phyloP scores from a whole-genome alignment of 345 rosid species.

The Gossypium thurberi region DNA sequence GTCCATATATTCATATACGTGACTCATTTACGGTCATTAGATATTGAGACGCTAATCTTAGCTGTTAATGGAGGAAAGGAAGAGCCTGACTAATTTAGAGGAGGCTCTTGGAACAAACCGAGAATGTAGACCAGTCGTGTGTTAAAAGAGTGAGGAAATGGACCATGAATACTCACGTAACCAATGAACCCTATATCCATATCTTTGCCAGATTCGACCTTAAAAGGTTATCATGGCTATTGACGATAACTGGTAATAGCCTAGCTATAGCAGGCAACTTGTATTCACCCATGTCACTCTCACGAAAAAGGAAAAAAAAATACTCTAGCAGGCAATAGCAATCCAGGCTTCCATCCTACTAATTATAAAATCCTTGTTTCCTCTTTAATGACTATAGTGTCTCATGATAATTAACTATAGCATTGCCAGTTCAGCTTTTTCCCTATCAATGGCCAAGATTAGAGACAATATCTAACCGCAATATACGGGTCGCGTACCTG shows the following conservation, averaged over 20 bases:
- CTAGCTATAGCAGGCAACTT: not conserved
- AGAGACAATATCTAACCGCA: not conserved
- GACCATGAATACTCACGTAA: not conserved
- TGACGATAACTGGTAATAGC: not conserved
- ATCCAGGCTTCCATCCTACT: too few species aligned
- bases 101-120: not conserved
- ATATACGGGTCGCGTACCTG: not conserved
- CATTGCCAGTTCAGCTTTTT: not conserved
- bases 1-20: not conserved
- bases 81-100: not conserved
- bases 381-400: not conserved
- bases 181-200: too few species aligned
- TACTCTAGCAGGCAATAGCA: not conserved
- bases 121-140: not conserved
- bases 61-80: not conserved
- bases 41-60: not conserved
- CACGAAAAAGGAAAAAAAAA: not conserved
- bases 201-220: not conserved
- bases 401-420: not conserved
- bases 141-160: not conserved
- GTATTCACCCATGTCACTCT: not conserved
- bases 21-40: not conserved
- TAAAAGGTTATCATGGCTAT: not conserved
- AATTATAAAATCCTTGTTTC: not conserved
- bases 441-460: not conserved